Base-by-base conservation (phyloP, 139 green algal species). In the Auxenochlorella protothecoides region DNA sequence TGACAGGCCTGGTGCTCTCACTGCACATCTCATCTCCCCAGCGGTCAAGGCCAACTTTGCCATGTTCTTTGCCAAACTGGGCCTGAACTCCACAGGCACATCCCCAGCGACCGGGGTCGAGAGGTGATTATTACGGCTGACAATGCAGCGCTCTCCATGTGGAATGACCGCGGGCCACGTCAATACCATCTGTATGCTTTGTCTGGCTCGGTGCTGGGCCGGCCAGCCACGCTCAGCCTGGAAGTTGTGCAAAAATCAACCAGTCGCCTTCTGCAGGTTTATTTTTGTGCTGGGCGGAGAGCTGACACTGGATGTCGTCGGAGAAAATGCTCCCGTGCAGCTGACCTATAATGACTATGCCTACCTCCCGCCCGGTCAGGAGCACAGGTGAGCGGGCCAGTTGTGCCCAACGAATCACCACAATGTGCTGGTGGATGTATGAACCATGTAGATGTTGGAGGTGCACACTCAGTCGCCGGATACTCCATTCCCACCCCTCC, bases 61-160 rank as follows among this genome's bases (percentile, higher is more conserved):
- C 2, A 97, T 97, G 92, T 90, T 84, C 59, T 75, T 97, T 13
- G 89, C 81, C 8, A 72, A 86, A 11, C 85, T 97, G 83, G 52
- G 73, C 7, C 59, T 74, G 4, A 77, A 78, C 7, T 78, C 69
- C 0, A 69, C 65, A 0, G 80, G 80, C 4, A 70, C 65, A 2
- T 16, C 70, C 6, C 70, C 83, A 27, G 68, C 74, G 0, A 3
- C 61, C 4, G 83, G 80, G 12, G 69, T 91, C 57, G 86, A 93
- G 66, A 80, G 84, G 85, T 85, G 56, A 55, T 44, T 44, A 44
- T 44, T 0, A 44, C 27, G 27, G 27, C 27, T 44, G 27, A 44
- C 27, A 44, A 44, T 44, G 27, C 27, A 44, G 27, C 27, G 27
- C 27, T 44, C 27, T 44, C 27, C 27, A 44, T 44, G 27, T 44